A percentile compares a stretch with the other conserved stretches of the same genome.
These are phyloP conservation scores for Venturia pyrina DNA, from an alignment of 2,329 filamentous ascomycete species.

Conservation along the genomic window DNA sequence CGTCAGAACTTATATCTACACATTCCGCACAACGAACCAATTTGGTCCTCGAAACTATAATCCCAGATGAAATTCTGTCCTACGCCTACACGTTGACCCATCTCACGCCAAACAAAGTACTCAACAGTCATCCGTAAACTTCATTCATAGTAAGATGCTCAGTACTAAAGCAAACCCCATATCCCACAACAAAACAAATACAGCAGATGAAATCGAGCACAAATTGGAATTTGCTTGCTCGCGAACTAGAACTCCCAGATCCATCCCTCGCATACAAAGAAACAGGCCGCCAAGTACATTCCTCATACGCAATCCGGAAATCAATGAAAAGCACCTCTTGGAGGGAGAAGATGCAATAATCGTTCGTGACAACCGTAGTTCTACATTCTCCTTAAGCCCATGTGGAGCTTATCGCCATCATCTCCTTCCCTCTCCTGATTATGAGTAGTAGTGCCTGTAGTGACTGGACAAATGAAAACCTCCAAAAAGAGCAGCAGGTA, in stretches of 20 bases:
- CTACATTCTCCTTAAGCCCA: not conserved
- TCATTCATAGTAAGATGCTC: slow-evolving; percentile 1
- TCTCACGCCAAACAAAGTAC: not conserved
- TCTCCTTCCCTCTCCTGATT: not conserved
- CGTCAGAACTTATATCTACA: too few relatives aligned
- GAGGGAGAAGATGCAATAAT: not conserved
- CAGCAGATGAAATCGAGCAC: not conserved
- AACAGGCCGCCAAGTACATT: not conserved
- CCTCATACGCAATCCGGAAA: not conserved
- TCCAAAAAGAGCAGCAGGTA: not conserved
- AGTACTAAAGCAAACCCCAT: not conserved
- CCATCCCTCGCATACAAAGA: not conserved
- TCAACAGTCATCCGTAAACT: not conserved
- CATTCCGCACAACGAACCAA: too few relatives aligned
- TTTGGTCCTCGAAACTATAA: too few relatives aligned
- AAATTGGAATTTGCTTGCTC: not conserved
- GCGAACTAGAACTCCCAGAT: not conserved
- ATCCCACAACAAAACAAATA: not conserved
- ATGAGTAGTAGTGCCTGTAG: not conserved
- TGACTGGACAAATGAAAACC: not conserved
- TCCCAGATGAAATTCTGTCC: too few relatives aligned
- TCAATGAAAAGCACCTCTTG: not conserved
- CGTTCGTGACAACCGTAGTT: not conserved
- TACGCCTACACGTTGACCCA: not conserved
- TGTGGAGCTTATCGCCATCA: not conserved